Percentiles rank a stretch among this genome's conserved stretches.
phyloP scores from a whole-genome alignment of 2,329 filamentous ascomycete species.

The Ceratocystis destructans region DNA sequence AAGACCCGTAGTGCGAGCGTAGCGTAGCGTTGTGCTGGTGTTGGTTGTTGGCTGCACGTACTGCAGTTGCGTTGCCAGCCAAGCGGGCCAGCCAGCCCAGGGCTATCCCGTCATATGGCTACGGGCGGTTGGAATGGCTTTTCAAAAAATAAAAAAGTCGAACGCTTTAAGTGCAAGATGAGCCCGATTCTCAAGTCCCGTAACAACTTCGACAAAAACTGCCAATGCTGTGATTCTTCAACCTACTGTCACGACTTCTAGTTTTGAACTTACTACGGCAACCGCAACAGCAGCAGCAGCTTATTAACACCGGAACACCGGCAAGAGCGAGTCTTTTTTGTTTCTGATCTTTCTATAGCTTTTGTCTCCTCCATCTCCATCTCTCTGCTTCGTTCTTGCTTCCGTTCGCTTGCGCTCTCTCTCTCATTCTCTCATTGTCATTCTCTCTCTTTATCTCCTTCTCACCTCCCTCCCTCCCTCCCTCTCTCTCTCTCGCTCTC shows the following conservation, averaged over 20 bases:
- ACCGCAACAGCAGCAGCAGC: background rate
- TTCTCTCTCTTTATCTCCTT: no score
- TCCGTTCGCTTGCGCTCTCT: background rate
- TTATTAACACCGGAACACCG: background rate
- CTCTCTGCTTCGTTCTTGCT: background rate
- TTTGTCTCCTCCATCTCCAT: background rate
- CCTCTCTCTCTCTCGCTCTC: no score
- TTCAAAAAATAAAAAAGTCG: background rate
- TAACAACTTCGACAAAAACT: background rate
- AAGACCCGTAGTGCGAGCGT: background rate
- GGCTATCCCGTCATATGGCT: no score
- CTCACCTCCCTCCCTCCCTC: no score
- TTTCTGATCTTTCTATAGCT: background rate
- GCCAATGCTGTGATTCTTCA: background rate
- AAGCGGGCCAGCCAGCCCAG: background rate
- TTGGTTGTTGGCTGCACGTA: background rate
- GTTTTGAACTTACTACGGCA: background rate
- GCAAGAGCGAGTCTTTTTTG: background rate
- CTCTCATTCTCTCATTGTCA: no score
- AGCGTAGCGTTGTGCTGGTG: background rate
- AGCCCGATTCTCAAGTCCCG: background rate
- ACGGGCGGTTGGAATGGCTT: no score
- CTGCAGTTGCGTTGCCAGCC: background rate
- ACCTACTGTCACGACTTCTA: background rate
- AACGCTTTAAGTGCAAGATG: background rate